These are phyloP conservation scores for Kodamaea fukazawae DNA, from an alignment of 805 yeast genomes.

Conservation along the genomic window DNA sequence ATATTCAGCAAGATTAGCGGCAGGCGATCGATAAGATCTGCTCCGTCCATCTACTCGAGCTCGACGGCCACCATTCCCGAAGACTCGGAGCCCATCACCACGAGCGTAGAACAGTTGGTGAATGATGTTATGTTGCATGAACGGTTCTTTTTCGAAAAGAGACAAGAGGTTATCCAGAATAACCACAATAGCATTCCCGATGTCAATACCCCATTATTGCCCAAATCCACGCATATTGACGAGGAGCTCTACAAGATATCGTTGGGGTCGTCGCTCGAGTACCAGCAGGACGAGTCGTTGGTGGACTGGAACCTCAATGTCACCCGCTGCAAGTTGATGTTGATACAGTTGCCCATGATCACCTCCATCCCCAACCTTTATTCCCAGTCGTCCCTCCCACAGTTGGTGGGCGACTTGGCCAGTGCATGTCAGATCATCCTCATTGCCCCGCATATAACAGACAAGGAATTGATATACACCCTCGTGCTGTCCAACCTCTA, in stretches of 20 bases:
- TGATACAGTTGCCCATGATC: slow-evolving; percentile 38
- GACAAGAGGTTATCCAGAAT: background rate
- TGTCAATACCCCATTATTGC: slow-evolving; percentile 7
- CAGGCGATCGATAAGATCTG: slow-evolving; percentile 39
- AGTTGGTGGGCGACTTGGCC: slow-evolving; percentile 43
- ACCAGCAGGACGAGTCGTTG: slow-evolving; percentile 39
- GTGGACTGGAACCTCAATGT: slow-evolving; percentile 55
- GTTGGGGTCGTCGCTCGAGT: slow-evolving; percentile 38
- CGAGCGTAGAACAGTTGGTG: slow-evolving; percentile 43
- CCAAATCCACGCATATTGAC: slow-evolving; percentile 12
- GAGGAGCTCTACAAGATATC: slow-evolving; percentile 36
- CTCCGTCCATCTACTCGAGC: slow-evolving; percentile 41
- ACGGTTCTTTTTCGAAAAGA: slow-evolving; percentile 20
- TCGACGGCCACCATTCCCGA: slow-evolving; percentile 46
- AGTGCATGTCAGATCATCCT: slow-evolving; percentile 37
- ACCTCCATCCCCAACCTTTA: slow-evolving; percentile 38
- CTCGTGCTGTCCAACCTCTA: slow-evolving; percentile 44
- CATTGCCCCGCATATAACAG: slow-evolving; percentile 41
- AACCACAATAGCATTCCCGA: slow-evolving; percentile 10
- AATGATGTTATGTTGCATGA: slow-evolving; percentile 42
- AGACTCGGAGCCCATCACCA: slow-evolving; percentile 41
- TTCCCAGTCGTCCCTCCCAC: slow-evolving; percentile 33
- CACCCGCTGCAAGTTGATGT: slow-evolving; percentile 45
- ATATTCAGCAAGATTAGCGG: slow-evolving; percentile 30
- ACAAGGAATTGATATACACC: slow-evolving; percentile 40